These are phyloP conservation scores for Arachis stenosperma DNA, from an alignment of 306 rosid genomes.

Conservation along the genomic window DNA sequence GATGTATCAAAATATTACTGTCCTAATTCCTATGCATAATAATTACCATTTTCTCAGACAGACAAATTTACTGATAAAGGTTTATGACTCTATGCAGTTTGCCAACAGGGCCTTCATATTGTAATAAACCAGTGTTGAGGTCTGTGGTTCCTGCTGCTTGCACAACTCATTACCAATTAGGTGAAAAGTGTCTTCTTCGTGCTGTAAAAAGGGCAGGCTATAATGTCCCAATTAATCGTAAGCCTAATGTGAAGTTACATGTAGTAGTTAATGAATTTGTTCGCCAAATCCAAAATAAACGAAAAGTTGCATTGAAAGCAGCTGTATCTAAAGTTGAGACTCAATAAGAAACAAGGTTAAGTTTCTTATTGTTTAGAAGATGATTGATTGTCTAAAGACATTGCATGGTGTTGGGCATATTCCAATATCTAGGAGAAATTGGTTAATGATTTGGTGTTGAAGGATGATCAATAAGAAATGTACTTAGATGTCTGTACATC, in stretches of 20 bases:
- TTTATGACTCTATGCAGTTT: slow-evolving; percentile 48
- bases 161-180: slow-evolving; percentile 44
- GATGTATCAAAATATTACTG: slow-evolving; percentile 6
- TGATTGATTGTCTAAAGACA: slow-evolving; percentile 41
- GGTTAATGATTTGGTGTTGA: slow-evolving; percentile 42
- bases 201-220: slow-evolving; percentile 52
- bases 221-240: slow-evolving; percentile 41
- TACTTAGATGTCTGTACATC: slow-evolving; percentile 35
- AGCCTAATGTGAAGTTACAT: slow-evolving; percentile 49
- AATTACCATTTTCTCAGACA: slow-evolving; percentile 11
- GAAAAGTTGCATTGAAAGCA: slow-evolving; percentile 43
- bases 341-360: slow-evolving; percentile 33
- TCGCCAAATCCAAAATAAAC: slow-evolving; percentile 52
- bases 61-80: slow-evolving; percentile 35
- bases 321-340: slow-evolving; percentile 41
- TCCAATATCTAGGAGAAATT: slow-evolving; percentile 35
- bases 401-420: slow-evolving; percentile 43
- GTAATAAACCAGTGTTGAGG: slow-evolving; percentile 56
- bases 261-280: slow-evolving; percentile 46
- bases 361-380: slow-evolving; percentile 35
- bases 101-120: slow-evolving; percentile 51
- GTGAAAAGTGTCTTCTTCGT: slow-evolving; percentile 54
- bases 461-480: slow-evolving; percentile 33
- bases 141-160: slow-evolving; percentile 53
- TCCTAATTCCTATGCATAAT: slow-evolving; percentile 12